These are phyloP conservation scores for Candida labiduridarum DNA, from an alignment of 1,139 yeast genomes.

Conservation along the genomic window DNA sequence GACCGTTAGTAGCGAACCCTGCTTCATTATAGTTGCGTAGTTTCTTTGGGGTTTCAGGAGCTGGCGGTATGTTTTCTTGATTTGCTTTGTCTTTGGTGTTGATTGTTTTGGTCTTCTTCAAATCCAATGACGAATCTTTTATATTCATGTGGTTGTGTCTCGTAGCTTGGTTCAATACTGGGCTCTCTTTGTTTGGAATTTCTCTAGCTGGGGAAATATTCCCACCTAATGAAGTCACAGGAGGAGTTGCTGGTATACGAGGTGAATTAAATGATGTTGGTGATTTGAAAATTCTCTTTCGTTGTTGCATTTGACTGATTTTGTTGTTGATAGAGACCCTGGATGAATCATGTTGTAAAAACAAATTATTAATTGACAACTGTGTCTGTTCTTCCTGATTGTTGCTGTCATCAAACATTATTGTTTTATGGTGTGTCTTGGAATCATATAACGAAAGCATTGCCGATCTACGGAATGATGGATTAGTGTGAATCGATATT, in stretches of 20 bases:
- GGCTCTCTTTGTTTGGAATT: slow-evolving; percentile 3
- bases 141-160: slow-evolving; percentile 43
- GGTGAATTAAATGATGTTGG: slow-evolving; percentile 10
- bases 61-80: slow-evolving; percentile 9
- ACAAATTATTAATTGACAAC: slow-evolving; percentile 40
- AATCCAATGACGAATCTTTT: slow-evolving; percentile 45
- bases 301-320: slow-evolving; percentile 25
- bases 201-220: slow-evolving; percentile 10
- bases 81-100: slow-evolving; percentile 8
- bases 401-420: slow-evolving; percentile 35
- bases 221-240: slow-evolving; percentile 1
- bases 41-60: slow-evolving; percentile 26
- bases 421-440: slow-evolving; percentile 36
- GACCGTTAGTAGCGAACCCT: slow-evolving; percentile 56
- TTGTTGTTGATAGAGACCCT: slow-evolving; percentile 38
- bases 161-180: slow-evolving; percentile 12
- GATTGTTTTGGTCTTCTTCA: slow-evolving; percentile 30
- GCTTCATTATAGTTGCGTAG: slow-evolving; percentile 6
- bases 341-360: slow-evolving; percentile 46
- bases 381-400: slow-evolving; percentile 40
- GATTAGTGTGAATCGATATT: slow-evolving; percentile 48
- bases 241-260: slow-evolving; percentile 6
- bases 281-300: slow-evolving; percentile 15
- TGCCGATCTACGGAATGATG: slow-evolving; percentile 56
- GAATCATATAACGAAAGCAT: slow-evolving; percentile 55